These are phyloP conservation scores for Daldinia vernicosa DNA, from an alignment of 495 filamentous ascomycete species.

Conservation along the genomic window DNA sequence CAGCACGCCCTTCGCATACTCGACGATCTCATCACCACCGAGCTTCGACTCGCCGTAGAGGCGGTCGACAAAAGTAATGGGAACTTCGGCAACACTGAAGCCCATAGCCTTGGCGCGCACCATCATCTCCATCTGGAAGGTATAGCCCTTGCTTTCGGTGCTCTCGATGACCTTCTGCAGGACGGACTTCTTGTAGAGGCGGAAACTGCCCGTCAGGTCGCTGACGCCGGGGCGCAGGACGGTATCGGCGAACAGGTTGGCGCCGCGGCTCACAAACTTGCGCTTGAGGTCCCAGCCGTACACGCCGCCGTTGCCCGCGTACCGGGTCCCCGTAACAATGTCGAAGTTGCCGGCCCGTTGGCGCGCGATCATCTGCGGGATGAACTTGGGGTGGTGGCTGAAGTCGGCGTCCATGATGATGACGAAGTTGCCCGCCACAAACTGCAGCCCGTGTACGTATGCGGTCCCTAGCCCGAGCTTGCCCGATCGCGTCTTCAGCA, in stretches of 20 bases:
- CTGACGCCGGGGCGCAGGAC: constrained; percentile 94
- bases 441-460: constrained; percentile 93
- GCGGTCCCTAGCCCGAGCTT: constrained; percentile 97
- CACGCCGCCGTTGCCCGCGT: constrained; percentile 89
- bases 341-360: constrained; percentile 80
- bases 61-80: constrained; percentile 94
- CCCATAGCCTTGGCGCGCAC: constrained; percentile 94
- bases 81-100: constrained; percentile 88
- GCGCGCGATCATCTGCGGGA: constrained; percentile 82
- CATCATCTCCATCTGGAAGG: constrained; percentile 95
- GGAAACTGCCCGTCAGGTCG: constrained; percentile 93
- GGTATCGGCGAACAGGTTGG: constrained; percentile 95
- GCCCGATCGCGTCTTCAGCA: constrained; percentile 85
- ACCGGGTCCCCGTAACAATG: constrained; percentile 95
- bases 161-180: constrained; percentile 87
- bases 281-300: constrained; percentile 98
- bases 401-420: constrained; percentile 99
- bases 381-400: constrained; percentile 97
- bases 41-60: constrained; percentile 96
- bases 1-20: constrained; percentile 94
- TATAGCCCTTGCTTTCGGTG: constrained; percentile 94
- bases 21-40: constrained; percentile 95
- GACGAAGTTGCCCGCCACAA: constrained; percentile 87
- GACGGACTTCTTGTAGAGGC: constrained; percentile 90
- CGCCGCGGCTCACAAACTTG: constrained; percentile 89